Conservation (phyloP, 306 rosid genomes). For the Medicago truncatula region DNA sequence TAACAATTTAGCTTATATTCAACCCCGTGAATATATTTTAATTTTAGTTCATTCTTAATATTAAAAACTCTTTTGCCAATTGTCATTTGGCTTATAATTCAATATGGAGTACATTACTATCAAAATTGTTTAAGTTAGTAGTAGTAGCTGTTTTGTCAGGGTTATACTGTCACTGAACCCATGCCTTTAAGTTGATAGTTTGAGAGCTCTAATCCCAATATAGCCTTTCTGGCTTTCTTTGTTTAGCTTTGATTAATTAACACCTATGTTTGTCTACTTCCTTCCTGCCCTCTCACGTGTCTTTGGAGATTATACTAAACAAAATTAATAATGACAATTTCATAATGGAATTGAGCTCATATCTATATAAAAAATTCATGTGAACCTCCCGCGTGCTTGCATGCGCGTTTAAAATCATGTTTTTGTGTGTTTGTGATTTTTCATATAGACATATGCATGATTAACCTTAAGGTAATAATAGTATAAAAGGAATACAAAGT, state of each 20-base stretch:
- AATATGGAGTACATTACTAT: not conserved
- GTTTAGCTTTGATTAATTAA: conserved; percentile 33
- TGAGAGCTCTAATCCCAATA: conserved; percentile 71
- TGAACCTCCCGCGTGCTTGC: conserved; percentile 64
- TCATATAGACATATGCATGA: conserved; percentile 22
- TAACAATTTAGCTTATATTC: too few species aligned
- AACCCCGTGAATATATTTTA: too few species aligned
- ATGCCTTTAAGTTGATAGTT: conserved; percentile 52
- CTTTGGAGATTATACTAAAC: conserved; percentile 60
- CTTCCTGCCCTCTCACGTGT: conserved; percentile 55
- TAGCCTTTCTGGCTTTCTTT: conserved; percentile 61
- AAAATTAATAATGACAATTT: conserved; percentile 53
- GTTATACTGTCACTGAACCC: conserved; percentile 66
- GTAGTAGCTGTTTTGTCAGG: conserved; percentile 50
- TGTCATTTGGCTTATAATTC: conserved; percentile 20
- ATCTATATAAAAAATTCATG: conserved; percentile 41
- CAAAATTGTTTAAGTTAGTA: not conserved
- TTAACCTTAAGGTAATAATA: conserved; percentile 34
- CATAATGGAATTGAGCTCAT: conserved; percentile 48
- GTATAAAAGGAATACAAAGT: conserved; percentile 9
- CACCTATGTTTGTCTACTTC: conserved; percentile 54
- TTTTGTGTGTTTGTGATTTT: conserved; percentile 67
- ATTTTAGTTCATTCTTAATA: too few species aligned
- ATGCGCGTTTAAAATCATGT: conserved; percentile 78
- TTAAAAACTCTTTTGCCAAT: too few species aligned